These are phyloP conservation scores for Tylopilus sp. DNA, from an alignment of 768 basidiomycete genomes.

Conservation along the genomic window DNA sequence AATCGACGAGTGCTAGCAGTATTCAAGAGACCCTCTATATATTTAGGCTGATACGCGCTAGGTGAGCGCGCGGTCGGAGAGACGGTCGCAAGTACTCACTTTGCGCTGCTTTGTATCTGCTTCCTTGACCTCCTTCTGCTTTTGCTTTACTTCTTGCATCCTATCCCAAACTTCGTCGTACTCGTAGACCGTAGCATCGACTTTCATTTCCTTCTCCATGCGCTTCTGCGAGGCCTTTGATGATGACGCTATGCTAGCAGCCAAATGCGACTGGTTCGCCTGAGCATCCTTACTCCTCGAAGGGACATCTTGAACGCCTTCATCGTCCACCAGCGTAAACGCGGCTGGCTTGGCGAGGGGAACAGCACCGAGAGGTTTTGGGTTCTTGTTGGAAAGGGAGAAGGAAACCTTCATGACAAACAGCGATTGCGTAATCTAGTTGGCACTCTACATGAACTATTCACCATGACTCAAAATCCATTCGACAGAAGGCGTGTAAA, in stretches of 20 bases:
- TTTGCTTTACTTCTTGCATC: slow-evolving; percentile 84
- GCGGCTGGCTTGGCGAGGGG: slow-evolving; percentile 57
- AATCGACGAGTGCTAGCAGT: slow-evolving; percentile 85
- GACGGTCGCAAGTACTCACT: slow-evolving; percentile 40
- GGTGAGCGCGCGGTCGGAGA: slow-evolving; percentile 8
- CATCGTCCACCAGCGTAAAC: slow-evolving; percentile 65
- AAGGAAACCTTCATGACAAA: slow-evolving; percentile 83
- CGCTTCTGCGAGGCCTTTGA: slow-evolving; percentile 67
- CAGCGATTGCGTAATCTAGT: slow-evolving; percentile 22
- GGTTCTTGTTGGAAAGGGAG: slow-evolving; percentile 56
- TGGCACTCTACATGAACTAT: not conserved
- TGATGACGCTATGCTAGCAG: slow-evolving; percentile 54
- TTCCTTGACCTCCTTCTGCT: slow-evolving; percentile 75
- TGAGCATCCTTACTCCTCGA: slow-evolving; percentile 39
- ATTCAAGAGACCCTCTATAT: slow-evolving; percentile 74
- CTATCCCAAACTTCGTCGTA: slow-evolving; percentile 97
- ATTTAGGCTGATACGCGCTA: slow-evolving; percentile 69
- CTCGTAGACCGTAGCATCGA: slow-evolving; percentile 84
- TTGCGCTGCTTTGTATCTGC: slow-evolving; percentile 73
- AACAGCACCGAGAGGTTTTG: slow-evolving; percentile 53
- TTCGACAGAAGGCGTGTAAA: slow-evolving; percentile 88
- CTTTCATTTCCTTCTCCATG: slow-evolving; percentile 72
- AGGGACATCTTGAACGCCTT: slow-evolving; percentile 49
- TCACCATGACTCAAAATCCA: slow-evolving; percentile 46
- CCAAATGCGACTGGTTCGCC: slow-evolving; percentile 53